A percentile compares a stretch with the other conserved stretches of the same genome.
Evolutionary conservation across 345 rosid genomes (phyloP).

Genomic region (Euphorbia pulcherrima): DNA sequence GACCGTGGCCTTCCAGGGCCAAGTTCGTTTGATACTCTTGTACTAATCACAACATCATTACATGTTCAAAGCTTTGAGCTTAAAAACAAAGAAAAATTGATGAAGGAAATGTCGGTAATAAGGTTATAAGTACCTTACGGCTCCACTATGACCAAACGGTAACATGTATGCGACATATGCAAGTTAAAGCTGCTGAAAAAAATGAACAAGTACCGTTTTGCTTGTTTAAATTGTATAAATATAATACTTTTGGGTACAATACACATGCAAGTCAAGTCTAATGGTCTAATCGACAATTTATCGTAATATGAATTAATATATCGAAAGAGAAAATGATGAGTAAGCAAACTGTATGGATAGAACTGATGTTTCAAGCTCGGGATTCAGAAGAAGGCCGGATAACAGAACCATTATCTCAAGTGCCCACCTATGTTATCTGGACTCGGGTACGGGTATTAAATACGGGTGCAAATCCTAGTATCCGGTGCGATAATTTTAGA

Average conservation of each 20-base stretch:
- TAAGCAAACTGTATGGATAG: constrained; percentile 36
- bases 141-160: constrained; percentile 24
- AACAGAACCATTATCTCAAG: constrained; percentile 35
- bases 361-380: constrained; percentile 39
- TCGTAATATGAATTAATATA: neutral
- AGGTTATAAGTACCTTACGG: constrained; percentile 18
- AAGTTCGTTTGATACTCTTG: constrained; percentile 32
- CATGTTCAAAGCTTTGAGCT: too few relatives aligned
- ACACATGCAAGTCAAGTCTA: neutral
- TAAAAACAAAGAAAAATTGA: neutral
- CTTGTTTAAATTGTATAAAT: too few relatives aligned
- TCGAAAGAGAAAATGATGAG: neutral
- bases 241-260: neutral
- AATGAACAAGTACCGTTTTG: too few relatives aligned
- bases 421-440: too few relatives aligned
- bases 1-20: constrained; percentile 26
- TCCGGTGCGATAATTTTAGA: too few relatives aligned
- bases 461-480: too few relatives aligned
- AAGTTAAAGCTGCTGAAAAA: constrained; percentile 22
- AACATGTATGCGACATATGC: constrained; percentile 19
- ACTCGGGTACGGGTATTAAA: too few relatives aligned
- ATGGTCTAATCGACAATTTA: neutral
- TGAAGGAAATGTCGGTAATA: neutral
- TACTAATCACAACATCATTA: constrained; percentile 8
- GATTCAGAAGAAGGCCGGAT: constrained; percentile 50